Evolutionary conservation across 345 rosid species (phyloP), one percentile per base, ranked within the genome.

Genomic region (Brassica rapa): DNA sequence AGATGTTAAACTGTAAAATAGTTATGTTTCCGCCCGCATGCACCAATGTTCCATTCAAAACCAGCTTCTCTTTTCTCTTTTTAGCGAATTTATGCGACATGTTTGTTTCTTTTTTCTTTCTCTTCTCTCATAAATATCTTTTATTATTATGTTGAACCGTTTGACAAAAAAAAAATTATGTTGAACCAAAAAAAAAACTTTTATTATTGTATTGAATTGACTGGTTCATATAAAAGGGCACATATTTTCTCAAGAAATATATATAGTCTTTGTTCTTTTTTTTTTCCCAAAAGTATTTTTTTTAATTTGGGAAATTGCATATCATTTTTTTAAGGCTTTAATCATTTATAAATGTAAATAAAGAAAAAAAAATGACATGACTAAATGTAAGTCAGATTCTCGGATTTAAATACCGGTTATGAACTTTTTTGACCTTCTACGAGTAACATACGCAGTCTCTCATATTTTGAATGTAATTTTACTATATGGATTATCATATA

Each of bases 11-110:
- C 53, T 77, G 75, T 72, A 15, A 70, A 64, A 57, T 41, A 66
- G 43, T 6, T 4, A 3, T 62, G 71, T 70, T 66, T 53, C 72
- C 30, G 30, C 30, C 75, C 56, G 7, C 82, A 72, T 78, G 82
- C 82, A 78, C 73, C 68, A 32, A 59, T 46, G 63, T 78, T 72
- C 77, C 72, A 43, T 78, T 72, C 73, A 78, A 67, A 72, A 30
- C 37, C 53, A 43, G 49, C 46, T 39, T 39, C 4, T 39, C 9
- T 39, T 35, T 9, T 9, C 9, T 71, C 9, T 55, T 55, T 63
- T 67, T 59, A 5, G 4, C 73, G 76, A 77, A 71, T 77, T 77
- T 77, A 70, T 77, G 71, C 80, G 8, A 25, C 66, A 11, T 77
- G 46, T 57, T 72, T 72, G 66, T 5, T n/a, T 61, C 29, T 66